Conservation (phyloP, 139 green algal genomes). For the Closterium sp. region DNA sequence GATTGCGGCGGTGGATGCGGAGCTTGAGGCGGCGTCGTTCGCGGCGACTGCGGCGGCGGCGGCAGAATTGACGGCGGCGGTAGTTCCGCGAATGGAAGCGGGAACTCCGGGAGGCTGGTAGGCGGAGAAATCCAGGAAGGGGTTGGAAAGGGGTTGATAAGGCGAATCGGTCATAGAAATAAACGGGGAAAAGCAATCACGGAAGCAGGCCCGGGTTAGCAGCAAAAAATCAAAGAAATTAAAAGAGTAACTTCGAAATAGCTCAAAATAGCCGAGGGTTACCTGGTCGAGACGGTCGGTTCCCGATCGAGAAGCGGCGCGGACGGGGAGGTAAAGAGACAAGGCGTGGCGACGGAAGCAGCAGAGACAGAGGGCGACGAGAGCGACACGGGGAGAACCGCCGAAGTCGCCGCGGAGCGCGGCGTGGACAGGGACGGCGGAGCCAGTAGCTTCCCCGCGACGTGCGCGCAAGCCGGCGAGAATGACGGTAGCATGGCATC, state of each 20-base stretch:
- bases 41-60: background rate
- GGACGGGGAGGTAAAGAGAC: background rate
- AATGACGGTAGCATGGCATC: background rate
- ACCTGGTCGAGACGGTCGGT: background rate
- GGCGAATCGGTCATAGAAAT: background rate
- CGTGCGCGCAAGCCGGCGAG: background rate
- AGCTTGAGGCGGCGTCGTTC: background rate
- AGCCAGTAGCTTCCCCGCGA: background rate
- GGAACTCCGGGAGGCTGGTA: background rate
- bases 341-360: background rate
- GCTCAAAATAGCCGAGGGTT: background rate
- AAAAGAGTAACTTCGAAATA: too few relatives aligned
- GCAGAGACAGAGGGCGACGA: background rate
- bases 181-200: too few relatives aligned
- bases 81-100: background rate
- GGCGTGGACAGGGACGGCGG: background rate
- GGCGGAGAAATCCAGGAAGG: background rate
- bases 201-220: too few relatives aligned
- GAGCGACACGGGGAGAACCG: background rate
- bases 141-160: background rate
- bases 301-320: background rate
- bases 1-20: background rate
- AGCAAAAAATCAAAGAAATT: too few relatives aligned
- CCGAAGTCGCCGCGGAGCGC: background rate
- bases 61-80: background rate